phyloP scores from a whole-genome alignment of 768 basidiomycete species.

The Infundibulicybe gibba region DNA sequence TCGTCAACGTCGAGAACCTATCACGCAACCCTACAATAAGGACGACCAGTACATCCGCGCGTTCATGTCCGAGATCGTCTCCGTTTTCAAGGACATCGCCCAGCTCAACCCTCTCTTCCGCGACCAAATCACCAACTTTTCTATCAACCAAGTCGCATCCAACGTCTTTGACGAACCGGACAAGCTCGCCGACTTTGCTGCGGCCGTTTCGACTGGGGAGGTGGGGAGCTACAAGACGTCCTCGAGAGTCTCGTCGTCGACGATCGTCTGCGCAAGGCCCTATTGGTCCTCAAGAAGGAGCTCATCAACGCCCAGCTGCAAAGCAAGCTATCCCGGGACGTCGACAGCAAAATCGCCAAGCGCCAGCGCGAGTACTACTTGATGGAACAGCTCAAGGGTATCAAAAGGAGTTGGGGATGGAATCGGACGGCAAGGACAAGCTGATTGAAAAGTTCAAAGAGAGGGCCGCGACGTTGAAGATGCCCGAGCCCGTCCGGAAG shows the following conservation, averaged over 20 bases:
- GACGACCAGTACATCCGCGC: slow-evolving; percentile 95
- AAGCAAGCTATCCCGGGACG: slow-evolving; percentile 87
- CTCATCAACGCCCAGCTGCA: slow-evolving; percentile 96
- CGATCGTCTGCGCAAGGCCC: slow-evolving; percentile 84
- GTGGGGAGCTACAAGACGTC: slow-evolving; percentile 88
- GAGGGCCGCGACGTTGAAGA: slow-evolving; percentile 73
- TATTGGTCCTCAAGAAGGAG: slow-evolving; percentile 95
- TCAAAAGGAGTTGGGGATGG: slow-evolving; percentile 97
- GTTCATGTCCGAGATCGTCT: slow-evolving; percentile 94
- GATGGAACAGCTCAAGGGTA: slow-evolving; percentile 95
- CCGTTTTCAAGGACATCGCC: slow-evolving; percentile 98
- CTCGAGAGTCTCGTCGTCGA: slow-evolving; percentile 84
- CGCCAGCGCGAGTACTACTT: slow-evolving; percentile 93
- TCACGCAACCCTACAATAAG: slow-evolving; percentile 80
- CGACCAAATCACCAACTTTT: slow-evolving; percentile 96
- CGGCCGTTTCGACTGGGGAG: slow-evolving; percentile 92
- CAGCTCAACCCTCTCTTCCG: slow-evolving; percentile 97
- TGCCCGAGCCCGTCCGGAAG: slow-evolving; percentile 88
- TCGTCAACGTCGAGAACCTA: slow-evolving; percentile 88
- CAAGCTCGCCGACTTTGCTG: slow-evolving; percentile 95
- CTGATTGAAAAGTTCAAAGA: slow-evolving; percentile 91
- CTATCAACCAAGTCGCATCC: slow-evolving; percentile 85
- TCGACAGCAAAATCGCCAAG: slow-evolving; percentile 93
- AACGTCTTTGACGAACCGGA: slow-evolving; percentile 98
- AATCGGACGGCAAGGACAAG: slow-evolving; percentile 93